Evolutionary conservation across 768 basidiomycete genomes (phyloP).

Genomic region (Krasilnikovozyma curviuscula): DNA sequence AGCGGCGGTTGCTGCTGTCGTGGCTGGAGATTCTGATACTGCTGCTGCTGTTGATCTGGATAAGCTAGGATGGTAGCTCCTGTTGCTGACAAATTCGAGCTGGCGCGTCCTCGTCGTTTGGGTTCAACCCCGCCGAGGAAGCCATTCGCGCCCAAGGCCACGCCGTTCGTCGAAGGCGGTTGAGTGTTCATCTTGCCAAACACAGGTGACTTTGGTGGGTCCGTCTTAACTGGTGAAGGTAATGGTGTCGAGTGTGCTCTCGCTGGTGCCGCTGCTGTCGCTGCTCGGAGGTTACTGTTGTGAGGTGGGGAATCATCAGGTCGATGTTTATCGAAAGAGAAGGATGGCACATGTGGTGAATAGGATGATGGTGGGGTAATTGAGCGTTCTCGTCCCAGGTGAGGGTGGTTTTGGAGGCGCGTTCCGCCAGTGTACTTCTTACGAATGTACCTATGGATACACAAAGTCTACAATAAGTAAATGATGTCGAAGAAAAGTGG

Average conservation of each 20-base stretch:
- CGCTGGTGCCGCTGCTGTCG: no score
- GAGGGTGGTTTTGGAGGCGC: conserved; percentile 1
- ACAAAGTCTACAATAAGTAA: no score
- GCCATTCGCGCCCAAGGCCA: no score
- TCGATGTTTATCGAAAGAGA: neutral
- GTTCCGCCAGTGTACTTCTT: conserved; percentile 4
- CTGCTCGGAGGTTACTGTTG: no score
- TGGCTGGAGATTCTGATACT: neutral
- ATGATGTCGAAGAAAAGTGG: neutral
- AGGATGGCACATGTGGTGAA: neutral
- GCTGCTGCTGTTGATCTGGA: neutral
- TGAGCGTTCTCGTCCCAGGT: neutral
- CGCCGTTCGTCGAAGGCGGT: neutral
- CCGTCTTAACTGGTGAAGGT: neutral
- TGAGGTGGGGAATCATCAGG: neutral
- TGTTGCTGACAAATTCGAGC: neutral
- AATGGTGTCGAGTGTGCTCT: neutral
- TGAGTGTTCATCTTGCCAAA: conserved; percentile 2
- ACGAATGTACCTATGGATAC: conserved; percentile 2
- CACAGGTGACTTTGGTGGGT: neutral
- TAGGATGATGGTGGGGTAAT: neutral
- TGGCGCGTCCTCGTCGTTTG: conserved; percentile 1
- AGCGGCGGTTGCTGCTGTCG: neutral
- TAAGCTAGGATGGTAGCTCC: neutral
- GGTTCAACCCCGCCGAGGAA: conserved; percentile 7